Conservation (phyloP, 1,139 yeast genomes). For the Yamadazyma sp. region DNA sequence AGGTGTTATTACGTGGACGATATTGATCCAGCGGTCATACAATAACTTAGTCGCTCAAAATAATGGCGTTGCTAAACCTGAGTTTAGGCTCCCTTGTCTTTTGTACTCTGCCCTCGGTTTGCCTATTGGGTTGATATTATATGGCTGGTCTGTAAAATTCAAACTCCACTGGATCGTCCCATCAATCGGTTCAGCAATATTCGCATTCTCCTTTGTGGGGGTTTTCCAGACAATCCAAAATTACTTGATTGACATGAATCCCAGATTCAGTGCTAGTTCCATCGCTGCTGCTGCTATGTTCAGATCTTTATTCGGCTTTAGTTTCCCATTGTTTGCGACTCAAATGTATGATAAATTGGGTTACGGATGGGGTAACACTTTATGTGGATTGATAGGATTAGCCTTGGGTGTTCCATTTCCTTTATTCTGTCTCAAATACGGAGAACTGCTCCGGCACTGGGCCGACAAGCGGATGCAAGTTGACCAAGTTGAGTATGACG, state of each 20-base stretch:
- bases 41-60: constrained; percentile 34
- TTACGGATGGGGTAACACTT: constrained; percentile 68
- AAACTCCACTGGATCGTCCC: constrained; percentile 58
- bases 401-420: constrained; percentile 67
- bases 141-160: constrained; percentile 63
- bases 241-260: constrained; percentile 65
- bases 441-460: constrained; percentile 57
- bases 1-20: constrained; percentile 50
- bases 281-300: constrained; percentile 65
- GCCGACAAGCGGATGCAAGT: constrained; percentile 47
- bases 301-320: constrained; percentile 57
- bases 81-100: constrained; percentile 50
- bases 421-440: constrained; percentile 52
- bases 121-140: constrained; percentile 57
- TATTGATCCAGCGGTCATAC: constrained; percentile 38
- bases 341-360: constrained; percentile 45
- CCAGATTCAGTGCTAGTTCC: constrained; percentile 59
- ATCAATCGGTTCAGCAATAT: constrained; percentile 52
- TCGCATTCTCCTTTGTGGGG: constrained; percentile 57
- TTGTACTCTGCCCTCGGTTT: constrained; percentile 45
- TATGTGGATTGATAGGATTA: constrained; percentile 56
- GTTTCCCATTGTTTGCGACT: constrained; percentile 51
- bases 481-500: constrained; percentile 42
- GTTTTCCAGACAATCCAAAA: constrained; percentile 61
- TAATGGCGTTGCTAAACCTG: constrained; percentile 58